Evolutionary conservation across 805 yeast genomes (phyloP), one percentile per base, ranked within the genome.

Genomic region (Ogataea nonfermentans): DNA sequence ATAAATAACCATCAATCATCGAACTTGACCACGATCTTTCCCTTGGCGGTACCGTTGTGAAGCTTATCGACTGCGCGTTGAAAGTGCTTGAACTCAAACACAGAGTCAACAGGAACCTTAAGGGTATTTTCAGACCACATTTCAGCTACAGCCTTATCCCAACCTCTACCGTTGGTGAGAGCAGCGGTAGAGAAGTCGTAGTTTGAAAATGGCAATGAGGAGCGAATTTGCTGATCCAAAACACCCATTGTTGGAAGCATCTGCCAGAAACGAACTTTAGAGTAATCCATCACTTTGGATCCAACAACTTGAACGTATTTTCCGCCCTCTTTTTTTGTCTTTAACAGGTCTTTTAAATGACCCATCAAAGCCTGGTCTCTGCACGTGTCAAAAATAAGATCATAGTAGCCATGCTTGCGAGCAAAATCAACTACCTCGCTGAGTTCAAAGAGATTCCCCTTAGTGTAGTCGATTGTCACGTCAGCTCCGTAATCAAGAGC

Each of bases 321-420:
- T 6, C 79, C 70, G 9, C 76, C 72, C 33, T 70, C 68, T 17
- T 59, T 46, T 35, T 64, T 65, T 25, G 74, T 69, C 48, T 75
- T 73, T 46, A 84, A 61, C 14, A 68, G 64, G 27, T 63, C 49
- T 4, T 62, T 52, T 38, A 75, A 65, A 9, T 68, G 57, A 3
- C 65, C 56, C 38, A 78, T 67, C 14, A 80, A 69, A 13, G 71
- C 75, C 17, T 56, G 56, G 39, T 74, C 76, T 26, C 95, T 90
- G 36, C 75, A 77, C 38, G 81, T 70, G 62, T 86, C 95, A 20
- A 79, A 55, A 30, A 84, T 75, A 9, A 74, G 55, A 53, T 83
- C 87, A 51, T 79, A 84, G 45, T 71, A 65, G 11, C 72, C 69
- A 34, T 65, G 60, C 19, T 66, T 62, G 22, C 42, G 57, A 4